Base-by-base conservation (phyloP, 2,329 filamentous ascomycete genomes). In the Gliomastix tumulicola region DNA sequence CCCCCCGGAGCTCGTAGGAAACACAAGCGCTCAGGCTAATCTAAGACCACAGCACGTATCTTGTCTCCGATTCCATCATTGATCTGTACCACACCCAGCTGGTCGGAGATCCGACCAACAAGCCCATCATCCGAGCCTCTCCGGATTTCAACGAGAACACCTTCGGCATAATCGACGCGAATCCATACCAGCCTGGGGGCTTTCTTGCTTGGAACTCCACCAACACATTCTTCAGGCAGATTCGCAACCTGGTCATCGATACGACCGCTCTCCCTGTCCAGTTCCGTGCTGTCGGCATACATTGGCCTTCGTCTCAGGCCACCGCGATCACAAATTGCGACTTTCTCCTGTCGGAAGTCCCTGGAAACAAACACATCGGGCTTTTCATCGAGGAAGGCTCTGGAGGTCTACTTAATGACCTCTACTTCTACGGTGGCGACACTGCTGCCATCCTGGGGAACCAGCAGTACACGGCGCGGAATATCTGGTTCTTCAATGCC, bases 71-170 rank as follows among this genome's bases (percentile, higher is more conserved):
- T 44, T 82, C 85, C 6, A 78, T 92, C 41, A 60, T 84, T 30
- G 78, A 84, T 53, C 79, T 81, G 59, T 92, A 89, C 63, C 87
- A 88, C 54, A 88, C 85, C 2, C 82, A 87, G 56, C 69, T 92
- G 42, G 71, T 88, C 21, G 85, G 84, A 28, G 82, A 89, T 56
- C 76, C 82, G 9, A 68, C 65, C 16, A 56, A 70, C 43, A 66
- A 72, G 39, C 65, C 83, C 6, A 65, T 69, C 4, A 65, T 82
- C 37, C 71, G 72, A 47, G 75, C 75, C 3, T 59, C 66, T 1
- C 41, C 66, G 1, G 59, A 53, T 25, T 82, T 82, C 46, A 46
- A 49, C 8, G 47, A 49, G 9, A 39, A 48, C 13, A 63, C 53
- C 21, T 59, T 68, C 15, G 66, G 63, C 5, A 54, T 75, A 23